Evolutionary conservation across 73 alveolate species (phyloP).

Genomic region (Tetrahymena borealis): DNA sequence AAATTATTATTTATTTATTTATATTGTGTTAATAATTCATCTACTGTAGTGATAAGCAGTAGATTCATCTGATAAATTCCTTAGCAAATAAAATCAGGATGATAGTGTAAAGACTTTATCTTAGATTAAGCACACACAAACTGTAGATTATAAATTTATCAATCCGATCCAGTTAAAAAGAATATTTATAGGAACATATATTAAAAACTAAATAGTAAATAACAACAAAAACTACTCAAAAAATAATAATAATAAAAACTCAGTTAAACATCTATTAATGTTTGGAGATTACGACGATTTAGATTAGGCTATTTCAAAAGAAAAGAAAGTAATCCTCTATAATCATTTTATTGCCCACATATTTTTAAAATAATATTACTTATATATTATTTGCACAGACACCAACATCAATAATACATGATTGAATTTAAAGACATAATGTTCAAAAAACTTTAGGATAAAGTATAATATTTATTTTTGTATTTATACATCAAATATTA

Average conservation of each 20-base stretch:
- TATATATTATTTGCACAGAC: too few relatives aligned
- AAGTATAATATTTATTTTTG: too few relatives aligned
- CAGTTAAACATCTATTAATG: neutral
- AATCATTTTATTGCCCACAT: neutral
- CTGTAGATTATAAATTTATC: neutral
- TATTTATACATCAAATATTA: neutral
- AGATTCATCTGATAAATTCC: neutral
- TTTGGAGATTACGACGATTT: neutral
- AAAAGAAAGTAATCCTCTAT: neutral
- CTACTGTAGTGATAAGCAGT: neutral
- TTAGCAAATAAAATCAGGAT: neutral
- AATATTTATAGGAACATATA: too few relatives aligned
- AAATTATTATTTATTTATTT: too few relatives aligned
- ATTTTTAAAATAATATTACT: too few relatives aligned
- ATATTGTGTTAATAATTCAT: neutral
- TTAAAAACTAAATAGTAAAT: too few relatives aligned
- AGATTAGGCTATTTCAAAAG: neutral
- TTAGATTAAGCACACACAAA: too few relatives aligned
- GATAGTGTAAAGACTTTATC: too few relatives aligned
- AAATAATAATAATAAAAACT: neutral
- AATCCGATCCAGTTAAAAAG: neutral
- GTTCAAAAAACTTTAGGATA: too few relatives aligned
- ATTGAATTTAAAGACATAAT: neutral
- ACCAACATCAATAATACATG: too few relatives aligned
- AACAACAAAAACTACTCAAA: neutral